Conservation (phyloP, 192 early-diverging fungal genomes). For the Neocallimastix lanati region DNA sequence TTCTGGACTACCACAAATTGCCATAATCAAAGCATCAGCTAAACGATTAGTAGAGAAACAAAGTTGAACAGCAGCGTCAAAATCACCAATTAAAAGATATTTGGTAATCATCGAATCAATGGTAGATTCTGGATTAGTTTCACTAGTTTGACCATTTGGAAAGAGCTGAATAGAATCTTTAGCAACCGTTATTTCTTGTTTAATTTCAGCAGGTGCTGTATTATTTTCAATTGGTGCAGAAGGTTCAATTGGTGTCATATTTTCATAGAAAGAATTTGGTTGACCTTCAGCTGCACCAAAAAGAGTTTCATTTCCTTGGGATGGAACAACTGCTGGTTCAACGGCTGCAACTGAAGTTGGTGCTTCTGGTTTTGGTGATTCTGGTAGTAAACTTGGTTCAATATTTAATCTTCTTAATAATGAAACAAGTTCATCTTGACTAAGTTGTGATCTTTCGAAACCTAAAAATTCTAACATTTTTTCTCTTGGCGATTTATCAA, state of each 20-base stretch:
- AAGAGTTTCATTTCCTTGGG: background rate
- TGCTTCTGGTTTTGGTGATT: slow-evolving; percentile 8
- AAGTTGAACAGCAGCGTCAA: slow-evolving; percentile 73
- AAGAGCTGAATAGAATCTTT: slow-evolving; percentile 13
- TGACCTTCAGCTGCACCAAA: background rate
- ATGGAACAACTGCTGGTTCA: background rate
- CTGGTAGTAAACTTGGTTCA: background rate
- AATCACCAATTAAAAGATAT: slow-evolving; percentile 75
- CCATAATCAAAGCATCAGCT: slow-evolving; percentile 77
- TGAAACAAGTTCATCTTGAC: slow-evolving; percentile 35
- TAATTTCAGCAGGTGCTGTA: slow-evolving; percentile 2
- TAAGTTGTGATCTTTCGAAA: slow-evolving; percentile 50
- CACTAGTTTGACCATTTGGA: slow-evolving; percentile 29
- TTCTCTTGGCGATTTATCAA: slow-evolving; percentile 58
- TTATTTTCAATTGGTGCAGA: background rate
- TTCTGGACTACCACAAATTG: slow-evolving; percentile 65
- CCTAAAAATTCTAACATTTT: slow-evolving; percentile 76
- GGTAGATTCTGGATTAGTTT: slow-evolving; percentile 20
- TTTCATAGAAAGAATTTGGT: background rate
- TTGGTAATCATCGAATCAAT: slow-evolving; percentile 67
- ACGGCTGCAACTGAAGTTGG: slow-evolving; percentile 1
- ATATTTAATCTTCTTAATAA: slow-evolving; percentile 23
- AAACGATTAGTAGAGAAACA: slow-evolving; percentile 64
- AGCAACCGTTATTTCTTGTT: background rate
- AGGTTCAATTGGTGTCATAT: background rate